These are phyloP conservation scores for Schrenkiella parvula DNA, from an alignment of 345 rosid genomes.

Conservation along the genomic window DNA sequence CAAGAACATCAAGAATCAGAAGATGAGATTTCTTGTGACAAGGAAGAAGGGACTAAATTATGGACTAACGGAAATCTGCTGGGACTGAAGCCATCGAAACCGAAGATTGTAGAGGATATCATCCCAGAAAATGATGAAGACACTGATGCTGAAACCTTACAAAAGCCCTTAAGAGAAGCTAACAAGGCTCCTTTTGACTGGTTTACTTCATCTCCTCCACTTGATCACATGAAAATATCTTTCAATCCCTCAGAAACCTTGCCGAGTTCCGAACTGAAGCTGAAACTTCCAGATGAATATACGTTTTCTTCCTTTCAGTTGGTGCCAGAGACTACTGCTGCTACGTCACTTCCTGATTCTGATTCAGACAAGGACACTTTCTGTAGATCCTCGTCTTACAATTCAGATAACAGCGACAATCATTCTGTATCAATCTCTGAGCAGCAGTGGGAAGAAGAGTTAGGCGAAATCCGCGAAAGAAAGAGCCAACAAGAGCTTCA, in stretches of 20 bases:
- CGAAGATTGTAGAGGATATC: slow-evolving; percentile 40
- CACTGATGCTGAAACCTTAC: not conserved
- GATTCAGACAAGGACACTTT: slow-evolving; percentile 89
- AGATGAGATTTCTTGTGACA: slow-evolving; percentile 33
- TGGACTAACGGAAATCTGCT: slow-evolving; percentile 89
- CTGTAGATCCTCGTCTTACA: slow-evolving; percentile 75
- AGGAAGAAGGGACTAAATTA: slow-evolving; percentile 37
- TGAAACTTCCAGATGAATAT: slow-evolving; percentile 67
- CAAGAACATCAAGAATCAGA: slow-evolving; percentile 32
- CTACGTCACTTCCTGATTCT: slow-evolving; percentile 37
- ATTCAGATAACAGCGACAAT: slow-evolving; percentile 53
- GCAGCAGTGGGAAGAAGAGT: slow-evolving; percentile 63
- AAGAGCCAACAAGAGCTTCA: slow-evolving; percentile 42
- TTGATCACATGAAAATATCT: slow-evolving; percentile 90
- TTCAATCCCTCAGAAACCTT: slow-evolving; percentile 60
- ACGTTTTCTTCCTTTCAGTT: slow-evolving; percentile 81
- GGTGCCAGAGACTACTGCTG: slow-evolving; percentile 59
- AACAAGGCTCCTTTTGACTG: slow-evolving; percentile 39
- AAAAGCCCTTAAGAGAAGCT: slow-evolving; percentile 28
- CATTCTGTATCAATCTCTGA: slow-evolving; percentile 67
- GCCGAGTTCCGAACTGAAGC: slow-evolving; percentile 55
- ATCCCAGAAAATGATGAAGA: slow-evolving; percentile 28
- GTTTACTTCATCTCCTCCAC: slow-evolving; percentile 77
- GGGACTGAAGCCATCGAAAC: slow-evolving; percentile 82
- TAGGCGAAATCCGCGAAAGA: slow-evolving; percentile 27